phyloP scores from a whole-genome alignment of 345 rosid species.

The Pseudoturritis turrita region DNA sequence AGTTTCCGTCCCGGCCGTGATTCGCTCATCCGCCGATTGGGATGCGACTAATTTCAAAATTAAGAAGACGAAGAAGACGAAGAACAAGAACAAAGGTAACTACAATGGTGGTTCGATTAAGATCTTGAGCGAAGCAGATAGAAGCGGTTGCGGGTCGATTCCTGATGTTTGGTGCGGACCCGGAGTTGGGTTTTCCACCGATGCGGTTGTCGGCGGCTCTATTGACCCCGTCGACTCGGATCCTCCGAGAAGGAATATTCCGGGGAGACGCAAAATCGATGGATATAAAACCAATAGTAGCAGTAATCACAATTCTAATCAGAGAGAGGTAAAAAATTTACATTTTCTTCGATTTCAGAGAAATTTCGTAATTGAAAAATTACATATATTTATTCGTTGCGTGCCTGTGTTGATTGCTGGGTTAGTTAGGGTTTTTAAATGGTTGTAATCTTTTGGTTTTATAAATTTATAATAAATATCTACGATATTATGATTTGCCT shows the following conservation, averaged over 20 bases:
- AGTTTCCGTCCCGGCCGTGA: conserved; percentile 79
- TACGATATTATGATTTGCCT: neutral
- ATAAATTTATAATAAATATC: neutral
- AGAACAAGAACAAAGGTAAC: conserved; percentile 27
- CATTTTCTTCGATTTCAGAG: neutral
- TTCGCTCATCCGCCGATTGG: conserved; percentile 84
- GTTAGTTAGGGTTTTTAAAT: too few species aligned
- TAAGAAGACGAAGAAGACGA: conserved; percentile 34
- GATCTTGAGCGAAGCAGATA: conserved; percentile 20
- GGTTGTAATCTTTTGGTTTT: too few species aligned
- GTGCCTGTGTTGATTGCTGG: too few species aligned
- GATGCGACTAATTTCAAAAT: conserved; percentile 47
- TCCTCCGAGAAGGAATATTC: conserved; percentile 48
- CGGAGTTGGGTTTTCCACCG: conserved; percentile 78
- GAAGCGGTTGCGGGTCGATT: conserved; percentile 40
- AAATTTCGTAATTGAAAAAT: neutral
- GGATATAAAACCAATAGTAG: conserved; percentile 36
- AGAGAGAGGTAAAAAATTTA: conserved; percentile 42
- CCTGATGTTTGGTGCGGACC: conserved; percentile 96
- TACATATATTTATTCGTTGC: neutral
- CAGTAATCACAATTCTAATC: conserved; percentile 11
- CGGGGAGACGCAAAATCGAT: conserved; percentile 66
- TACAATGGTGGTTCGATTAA: conserved; percentile 19
- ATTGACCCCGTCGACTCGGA: conserved; percentile 48
- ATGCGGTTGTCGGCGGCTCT: conserved; percentile 54